Evolutionary conservation across 768 basidiomycete species (phyloP), one percentile per base, ranked within the genome.

Genomic region (Mycena rosella): DNA sequence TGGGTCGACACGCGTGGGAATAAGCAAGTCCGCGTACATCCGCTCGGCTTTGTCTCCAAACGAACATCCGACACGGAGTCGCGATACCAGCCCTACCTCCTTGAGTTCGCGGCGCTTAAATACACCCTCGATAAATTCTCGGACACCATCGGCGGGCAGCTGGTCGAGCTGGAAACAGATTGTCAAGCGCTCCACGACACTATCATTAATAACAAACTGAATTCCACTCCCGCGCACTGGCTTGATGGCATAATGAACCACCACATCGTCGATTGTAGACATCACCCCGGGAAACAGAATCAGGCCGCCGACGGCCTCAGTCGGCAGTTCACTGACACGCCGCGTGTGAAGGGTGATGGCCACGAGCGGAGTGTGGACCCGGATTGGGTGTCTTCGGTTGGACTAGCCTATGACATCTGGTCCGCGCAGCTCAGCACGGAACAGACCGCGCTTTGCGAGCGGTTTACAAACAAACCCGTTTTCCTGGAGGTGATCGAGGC

Each of bases 31-130:
- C 48, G 65, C 11, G 20, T 63, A 5, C 74, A 76, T 55, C 78
- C 78, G 4, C 59, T 79, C 14, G 78, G 66, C 15, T 79, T 75
- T 60, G 71, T 68, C 0, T 79, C 76, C 0, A 82, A 80, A 62
- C 45, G 73, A 0, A 78, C 78, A 0, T 74, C 78, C 0, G 30
- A 52, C 0, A 48, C 68, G 0, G 76, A 80, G 60, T 73, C 74
- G 22, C 60, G 60, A 1, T 81, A 80, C 67, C 72, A 74, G 48
- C 79, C 77, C 0, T 80, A 74, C 64, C 59, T 79, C 6, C 72
- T 78, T 15, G 78, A 81, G 56, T 79, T 81, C 55, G 79, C 79
- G 11, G 62, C 62, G 32, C 45, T 63, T 1, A 63, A 63, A 24
- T 63, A 44, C 44, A 17, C 74, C 72, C 14, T 72, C 73, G 57